Percentiles rank a stretch among this genome's conserved stretches.
Evolutionary conservation across 331 rosid genomes (phyloP).

Genomic region (Acacia concinna): DNA sequence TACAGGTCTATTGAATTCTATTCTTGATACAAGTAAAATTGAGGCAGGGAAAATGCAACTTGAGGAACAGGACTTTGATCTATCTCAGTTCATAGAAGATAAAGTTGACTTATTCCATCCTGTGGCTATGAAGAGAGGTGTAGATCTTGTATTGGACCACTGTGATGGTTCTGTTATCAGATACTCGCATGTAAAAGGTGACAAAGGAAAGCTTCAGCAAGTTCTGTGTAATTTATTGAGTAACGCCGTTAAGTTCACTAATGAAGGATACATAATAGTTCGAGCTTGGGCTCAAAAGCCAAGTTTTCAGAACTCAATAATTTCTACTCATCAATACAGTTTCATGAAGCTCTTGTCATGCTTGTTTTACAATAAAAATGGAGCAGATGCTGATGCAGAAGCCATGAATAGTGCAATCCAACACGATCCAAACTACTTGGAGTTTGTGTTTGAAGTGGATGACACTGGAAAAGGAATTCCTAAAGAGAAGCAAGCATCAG

Average conservation of each 20-base stretch:
- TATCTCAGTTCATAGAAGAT: not conserved
- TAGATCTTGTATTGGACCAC: not conserved
- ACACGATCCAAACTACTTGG: not conserved
- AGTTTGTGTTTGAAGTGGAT: not conserved
- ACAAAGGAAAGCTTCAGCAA: not conserved
- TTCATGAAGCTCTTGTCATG: not conserved
- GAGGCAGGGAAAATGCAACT: not conserved
- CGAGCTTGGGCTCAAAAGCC: not conserved
- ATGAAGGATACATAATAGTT: not conserved
- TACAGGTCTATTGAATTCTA: not conserved
- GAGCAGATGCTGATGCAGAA: not conserved
- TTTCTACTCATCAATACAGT: not conserved
- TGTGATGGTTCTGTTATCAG: not conserved
- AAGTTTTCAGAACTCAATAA: not conserved
- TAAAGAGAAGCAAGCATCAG: not conserved
- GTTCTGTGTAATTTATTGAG: not conserved
- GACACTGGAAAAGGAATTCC: not conserved
- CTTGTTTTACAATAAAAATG: not conserved
- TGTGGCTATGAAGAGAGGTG: not conserved
- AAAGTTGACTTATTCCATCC: not conserved
- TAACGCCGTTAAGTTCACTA: not conserved
- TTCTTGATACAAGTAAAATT: constrained; percentile 5
- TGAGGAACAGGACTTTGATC: not conserved
- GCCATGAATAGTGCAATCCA: not conserved
- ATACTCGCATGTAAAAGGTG: not conserved